Evolutionary conservation across 75 land plant species (phyloP), one percentile per base, ranked within the genome.

Genomic region (Ceratopteris richardii): DNA sequence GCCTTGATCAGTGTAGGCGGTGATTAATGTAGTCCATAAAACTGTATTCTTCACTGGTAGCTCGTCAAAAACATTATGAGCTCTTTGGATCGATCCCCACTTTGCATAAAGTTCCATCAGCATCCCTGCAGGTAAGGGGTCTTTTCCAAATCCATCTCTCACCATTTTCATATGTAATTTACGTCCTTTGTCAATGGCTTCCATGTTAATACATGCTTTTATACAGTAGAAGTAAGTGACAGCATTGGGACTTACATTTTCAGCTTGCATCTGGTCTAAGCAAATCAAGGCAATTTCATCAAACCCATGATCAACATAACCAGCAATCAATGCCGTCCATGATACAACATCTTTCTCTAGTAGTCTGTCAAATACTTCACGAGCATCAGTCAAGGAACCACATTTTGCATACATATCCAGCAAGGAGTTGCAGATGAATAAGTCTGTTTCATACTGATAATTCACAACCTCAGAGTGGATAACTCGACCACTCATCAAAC

Each of bases 11-110:
- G 80, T 83, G 58, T 68, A 69, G 0, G 76, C 73, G 27, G 83
- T 66, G 40, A 84, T 69, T 12, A 70, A 31, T 23, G 87, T 80
- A 22, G 75, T 84, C 87, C 87, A 80, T 12, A 83, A 73, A 64
- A 80, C 64, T 27, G 52, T 39, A 28, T 74, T 80, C 25, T 60
- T 77, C 24, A 31, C 29, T 14, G 43, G 53, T 60, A 84, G 67
- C 29, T 33, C 44, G n/a, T 59, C 50, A 47, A 77, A 84, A 51
- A 72, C 60, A 2, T 46, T 14, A 18, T 46, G 50, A 5, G 50
- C 50, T 5, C 17, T 14, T 5, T 5, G 4, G 17, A 46, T n/a
- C 3, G 22, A 18, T 2, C 3, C 50, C 18, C 50, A 46, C 18
- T 21, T 46, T 18, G 50, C 50, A 46, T 46, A 46, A 5, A 46